Evolutionary conservation across 441 rosid species (phyloP).

Genomic region (Populus tomentosa): DNA sequence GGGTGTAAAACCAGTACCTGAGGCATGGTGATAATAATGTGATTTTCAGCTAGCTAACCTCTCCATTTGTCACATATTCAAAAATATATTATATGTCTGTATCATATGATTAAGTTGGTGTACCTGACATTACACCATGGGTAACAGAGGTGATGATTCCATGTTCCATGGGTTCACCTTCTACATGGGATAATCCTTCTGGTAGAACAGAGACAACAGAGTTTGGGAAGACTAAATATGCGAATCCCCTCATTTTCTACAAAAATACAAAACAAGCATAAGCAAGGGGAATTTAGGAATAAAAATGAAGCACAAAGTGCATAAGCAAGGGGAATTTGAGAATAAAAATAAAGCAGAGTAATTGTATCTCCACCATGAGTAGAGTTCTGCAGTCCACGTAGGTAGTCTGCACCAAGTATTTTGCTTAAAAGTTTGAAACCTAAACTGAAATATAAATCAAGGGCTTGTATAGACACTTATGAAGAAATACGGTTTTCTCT

Average conservation of each 20-base stretch:
- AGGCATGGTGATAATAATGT: too few species aligned
- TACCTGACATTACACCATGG: conserved; percentile 69
- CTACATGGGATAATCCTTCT: conserved; percentile 31
- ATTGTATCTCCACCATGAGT: background rate
- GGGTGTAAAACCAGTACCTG: too few species aligned
- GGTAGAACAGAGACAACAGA: conserved; percentile 56
- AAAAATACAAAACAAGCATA: conserved; percentile 12
- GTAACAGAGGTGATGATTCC: conserved; percentile 86
- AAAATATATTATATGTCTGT: background rate
- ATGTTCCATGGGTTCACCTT: conserved; percentile 57
- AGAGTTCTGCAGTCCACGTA: background rate
- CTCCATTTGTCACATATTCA: background rate
- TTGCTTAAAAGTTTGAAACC: background rate
- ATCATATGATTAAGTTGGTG: background rate
- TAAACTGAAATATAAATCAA: background rate
- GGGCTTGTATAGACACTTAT: background rate
- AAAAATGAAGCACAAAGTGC: background rate
- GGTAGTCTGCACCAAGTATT: background rate
- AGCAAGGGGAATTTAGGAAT: background rate
- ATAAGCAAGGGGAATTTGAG: background rate
- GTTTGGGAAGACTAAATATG: conserved; percentile 83
- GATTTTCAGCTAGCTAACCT: conserved; percentile 48
- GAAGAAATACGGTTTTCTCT: background rate
- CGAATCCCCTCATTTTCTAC: conserved; percentile 81
- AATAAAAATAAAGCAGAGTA: conserved; percentile 1